These are phyloP conservation scores for Neurospora sp. DNA, from an alignment of 495 filamentous ascomycete species.

Conservation along the genomic window DNA sequence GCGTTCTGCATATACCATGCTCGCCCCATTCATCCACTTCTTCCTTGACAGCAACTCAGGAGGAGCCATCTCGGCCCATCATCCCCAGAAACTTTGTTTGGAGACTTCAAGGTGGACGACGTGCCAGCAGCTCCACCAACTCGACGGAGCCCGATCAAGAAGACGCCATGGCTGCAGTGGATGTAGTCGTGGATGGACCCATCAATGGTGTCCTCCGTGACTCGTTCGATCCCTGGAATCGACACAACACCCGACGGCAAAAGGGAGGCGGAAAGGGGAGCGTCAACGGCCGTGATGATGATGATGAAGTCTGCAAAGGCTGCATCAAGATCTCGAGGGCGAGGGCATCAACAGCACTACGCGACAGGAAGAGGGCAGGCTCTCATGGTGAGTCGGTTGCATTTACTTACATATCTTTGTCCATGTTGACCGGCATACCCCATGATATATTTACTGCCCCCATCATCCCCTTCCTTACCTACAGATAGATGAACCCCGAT, in stretches of 20 bases:
- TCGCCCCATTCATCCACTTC: constrained; percentile 8
- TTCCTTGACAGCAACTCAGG: background rate
- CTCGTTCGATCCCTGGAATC: constrained; percentile 22
- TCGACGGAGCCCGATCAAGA: background rate
- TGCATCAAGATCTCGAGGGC: constrained; percentile 21
- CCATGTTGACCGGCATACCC: background rate
- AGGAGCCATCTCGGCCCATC: background rate
- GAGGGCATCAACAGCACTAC: constrained; percentile 9
- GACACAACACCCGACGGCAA: background rate
- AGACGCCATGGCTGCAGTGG: constrained; percentile 17
- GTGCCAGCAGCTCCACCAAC: constrained; percentile 6
- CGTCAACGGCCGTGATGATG: background rate
- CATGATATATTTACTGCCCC: background rate
- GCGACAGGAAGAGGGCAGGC: background rate
- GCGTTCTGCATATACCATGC: background rate
- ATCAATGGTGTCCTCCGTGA: constrained; percentile 9
- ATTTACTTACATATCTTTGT: background rate
- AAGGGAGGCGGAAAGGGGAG: background rate
- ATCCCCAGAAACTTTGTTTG: constrained; percentile 16
- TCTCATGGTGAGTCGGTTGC: constrained; percentile 11
- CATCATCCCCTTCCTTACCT: background rate
- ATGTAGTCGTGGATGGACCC: constrained; percentile 5
- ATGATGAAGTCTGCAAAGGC: constrained; percentile 17
- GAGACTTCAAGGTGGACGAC: constrained; percentile 17
- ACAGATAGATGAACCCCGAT: background rate